phyloP scores from a whole-genome alignment of 495 filamentous ascomycete genomes.

The Tetracladium marchalianum region DNA sequence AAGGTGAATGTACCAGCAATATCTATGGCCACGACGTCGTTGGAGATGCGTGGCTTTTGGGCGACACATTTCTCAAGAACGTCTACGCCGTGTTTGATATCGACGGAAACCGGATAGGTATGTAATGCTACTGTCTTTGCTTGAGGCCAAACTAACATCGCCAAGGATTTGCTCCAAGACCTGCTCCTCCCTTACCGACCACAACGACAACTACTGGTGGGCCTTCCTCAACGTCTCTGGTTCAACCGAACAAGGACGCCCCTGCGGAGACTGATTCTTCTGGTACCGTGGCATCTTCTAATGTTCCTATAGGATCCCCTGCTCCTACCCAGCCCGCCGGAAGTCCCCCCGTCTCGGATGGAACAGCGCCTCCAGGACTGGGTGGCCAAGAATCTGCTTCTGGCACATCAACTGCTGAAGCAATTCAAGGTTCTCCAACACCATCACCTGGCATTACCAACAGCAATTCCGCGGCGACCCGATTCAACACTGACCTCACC shows the following conservation, averaged over 20 bases:
- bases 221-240: background rate
- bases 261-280: background rate
- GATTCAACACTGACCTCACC: background rate
- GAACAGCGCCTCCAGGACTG: conserved; percentile 2
- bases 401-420: background rate
- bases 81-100: conserved; percentile 82
- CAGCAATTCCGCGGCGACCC: background rate
- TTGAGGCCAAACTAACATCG: conserved; percentile 2
- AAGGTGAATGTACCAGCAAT: conserved; percentile 65
- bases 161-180: conserved; percentile 8
- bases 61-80: conserved; percentile 81
- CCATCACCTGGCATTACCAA: background rate
- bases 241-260: background rate
- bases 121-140: conserved; percentile 9
- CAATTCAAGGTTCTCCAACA: background rate
- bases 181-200: background rate
- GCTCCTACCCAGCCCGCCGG: background rate
- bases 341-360: background rate
- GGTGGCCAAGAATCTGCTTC: conserved; percentile 8
- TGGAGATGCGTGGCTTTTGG: conserved; percentile 55
- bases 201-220: conserved; percentile 3
- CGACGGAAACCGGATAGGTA: conserved; percentile 45
- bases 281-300: background rate
- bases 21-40: conserved; percentile 41
- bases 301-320: background rate